Evolutionary conservation across 495 filamentous ascomycete species (phyloP).

Genomic region (Physcia stellaris): DNA sequence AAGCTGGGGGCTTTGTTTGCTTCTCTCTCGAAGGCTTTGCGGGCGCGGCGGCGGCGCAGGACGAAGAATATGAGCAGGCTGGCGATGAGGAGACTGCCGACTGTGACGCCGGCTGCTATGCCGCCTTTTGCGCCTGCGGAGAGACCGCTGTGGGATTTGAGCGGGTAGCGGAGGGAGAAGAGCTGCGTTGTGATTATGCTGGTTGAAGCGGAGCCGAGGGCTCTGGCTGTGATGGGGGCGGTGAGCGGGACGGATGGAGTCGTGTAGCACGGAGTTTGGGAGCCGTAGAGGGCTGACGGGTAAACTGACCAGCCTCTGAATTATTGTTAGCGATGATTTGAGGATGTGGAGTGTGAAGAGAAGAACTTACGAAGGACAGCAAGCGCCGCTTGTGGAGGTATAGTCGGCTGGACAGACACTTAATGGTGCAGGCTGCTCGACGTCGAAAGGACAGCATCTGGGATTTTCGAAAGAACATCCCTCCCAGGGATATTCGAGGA

Average conservation of each 20-base stretch:
- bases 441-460: conserved; percentile 16
- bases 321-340: neutral
- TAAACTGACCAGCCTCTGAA: conserved; percentile 17
- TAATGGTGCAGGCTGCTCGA: conserved; percentile 8
- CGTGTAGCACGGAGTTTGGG: conserved; percentile 15
- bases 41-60: conserved; percentile 3
- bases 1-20: neutral
- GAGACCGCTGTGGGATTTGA: conserved; percentile 7
- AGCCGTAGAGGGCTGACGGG: conserved; percentile 11
- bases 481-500: conserved; percentile 16
- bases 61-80: conserved; percentile 7
- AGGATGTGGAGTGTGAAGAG: neutral
- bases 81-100: neutral
- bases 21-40: conserved; percentile 1
- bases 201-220: conserved; percentile 4
- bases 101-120: conserved; percentile 10
- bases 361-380: conserved; percentile 18
- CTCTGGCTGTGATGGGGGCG: conserved; percentile 3
- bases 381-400: conserved; percentile 12
- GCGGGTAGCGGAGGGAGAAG: conserved; percentile 14
- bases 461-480: conserved; percentile 13
- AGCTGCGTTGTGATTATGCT: conserved; percentile 12
- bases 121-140: conserved; percentile 13
- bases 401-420: conserved; percentile 17
- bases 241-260: conserved; percentile 6